Percentiles rank a stretch among this genome's conserved stretches.
These are phyloP conservation scores for Puccinia polysora DNA, from an alignment of 1,284 basidiomycete species.

Conservation along the genomic window DNA sequence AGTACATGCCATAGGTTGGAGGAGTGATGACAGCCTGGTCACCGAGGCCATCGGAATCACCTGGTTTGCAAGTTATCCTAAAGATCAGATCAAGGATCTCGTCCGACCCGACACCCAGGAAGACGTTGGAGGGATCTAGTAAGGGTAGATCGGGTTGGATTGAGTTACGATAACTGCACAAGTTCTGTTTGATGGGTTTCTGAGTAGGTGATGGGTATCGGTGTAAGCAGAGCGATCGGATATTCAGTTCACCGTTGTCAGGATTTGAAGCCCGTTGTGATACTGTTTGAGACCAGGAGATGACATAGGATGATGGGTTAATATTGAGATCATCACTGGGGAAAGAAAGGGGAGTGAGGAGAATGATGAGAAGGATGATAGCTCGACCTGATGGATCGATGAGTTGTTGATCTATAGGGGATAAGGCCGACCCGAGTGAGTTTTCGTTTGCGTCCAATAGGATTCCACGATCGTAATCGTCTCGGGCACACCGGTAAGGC, in stretches of 20 bases:
- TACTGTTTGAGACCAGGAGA: no score
- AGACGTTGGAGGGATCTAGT: slow-evolving; percentile 63
- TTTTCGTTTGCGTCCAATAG: no score
- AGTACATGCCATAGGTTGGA: slow-evolving; percentile 98
- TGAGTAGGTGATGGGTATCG: slow-evolving; percentile 83
- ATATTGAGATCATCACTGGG: no score
- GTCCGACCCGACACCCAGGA: slow-evolving; percentile 93
- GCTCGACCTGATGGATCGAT: no score
- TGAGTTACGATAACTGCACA: slow-evolving; percentile 64
- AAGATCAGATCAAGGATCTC: slow-evolving; percentile 94
- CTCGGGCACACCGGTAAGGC: no score
- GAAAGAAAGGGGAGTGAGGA: no score
- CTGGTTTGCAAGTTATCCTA: slow-evolving; percentile 78
- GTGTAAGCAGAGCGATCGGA: slow-evolving; percentile 61
- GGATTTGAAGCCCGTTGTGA: no score
- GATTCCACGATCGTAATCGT: no score
- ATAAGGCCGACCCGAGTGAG: no score
- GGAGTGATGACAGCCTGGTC: slow-evolving; percentile 82
- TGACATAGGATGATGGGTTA: no score
- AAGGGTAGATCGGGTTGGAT: slow-evolving; percentile 57
- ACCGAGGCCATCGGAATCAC: slow-evolving; percentile 50
- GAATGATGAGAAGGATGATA: no score
- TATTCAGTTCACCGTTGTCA: slow-evolving; percentile 51
- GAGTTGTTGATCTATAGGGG: no score
- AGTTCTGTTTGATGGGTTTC: slow-evolving; percentile 65